These are phyloP conservation scores for Nigrospora osmanthi DNA, from an alignment of 2,329 filamentous ascomycete species.

Conservation along the genomic window DNA sequence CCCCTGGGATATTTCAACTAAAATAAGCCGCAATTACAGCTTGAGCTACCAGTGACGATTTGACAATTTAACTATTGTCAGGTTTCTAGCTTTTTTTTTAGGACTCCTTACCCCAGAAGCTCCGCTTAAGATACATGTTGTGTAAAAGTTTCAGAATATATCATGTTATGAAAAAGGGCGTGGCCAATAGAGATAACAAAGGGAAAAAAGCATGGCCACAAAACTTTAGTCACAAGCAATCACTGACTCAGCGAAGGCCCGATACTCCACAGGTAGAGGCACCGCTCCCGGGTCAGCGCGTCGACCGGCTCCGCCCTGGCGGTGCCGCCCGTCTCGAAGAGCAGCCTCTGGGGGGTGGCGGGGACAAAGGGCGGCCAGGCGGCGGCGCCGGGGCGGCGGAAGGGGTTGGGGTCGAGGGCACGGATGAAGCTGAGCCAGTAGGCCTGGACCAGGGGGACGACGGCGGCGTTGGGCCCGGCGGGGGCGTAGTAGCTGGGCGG, in stretches of 20 bases:
- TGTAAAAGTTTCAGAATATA: too few relatives aligned
- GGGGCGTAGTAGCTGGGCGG: conserved; percentile 54
- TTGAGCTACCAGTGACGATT: too few relatives aligned
- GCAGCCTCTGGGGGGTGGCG: conserved; percentile 24
- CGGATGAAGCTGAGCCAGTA: conserved; percentile 73
- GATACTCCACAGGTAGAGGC: conserved; percentile 40
- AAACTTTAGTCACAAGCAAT: background rate
- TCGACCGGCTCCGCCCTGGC: conserved; percentile 36
- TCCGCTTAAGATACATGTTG: too few relatives aligned
- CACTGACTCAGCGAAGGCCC: conserved; percentile 16
- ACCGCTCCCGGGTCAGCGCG: conserved; percentile 29
- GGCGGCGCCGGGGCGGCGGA: conserved; percentile 12
- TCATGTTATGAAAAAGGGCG: too few relatives aligned
- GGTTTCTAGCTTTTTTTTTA: too few relatives aligned
- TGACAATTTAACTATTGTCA: too few relatives aligned
- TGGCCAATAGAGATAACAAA: too few relatives aligned
- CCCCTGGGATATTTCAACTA: too few relatives aligned
- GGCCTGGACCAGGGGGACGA: conserved; percentile 54
- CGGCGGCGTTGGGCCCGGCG: conserved; percentile 42
- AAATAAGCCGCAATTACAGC: too few relatives aligned
- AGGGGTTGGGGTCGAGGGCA: conserved; percentile 54
- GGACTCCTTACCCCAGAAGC: too few relatives aligned
- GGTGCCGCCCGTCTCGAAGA: conserved; percentile 32
- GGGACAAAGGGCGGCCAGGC: conserved; percentile 15
- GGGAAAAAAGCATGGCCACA: too few relatives aligned